Percentiles rank a stretch among this genome's conserved stretches.
phyloP scores from a whole-genome alignment of 2,329 filamentous ascomycete species.

The Microdochium bolleyi region DNA sequence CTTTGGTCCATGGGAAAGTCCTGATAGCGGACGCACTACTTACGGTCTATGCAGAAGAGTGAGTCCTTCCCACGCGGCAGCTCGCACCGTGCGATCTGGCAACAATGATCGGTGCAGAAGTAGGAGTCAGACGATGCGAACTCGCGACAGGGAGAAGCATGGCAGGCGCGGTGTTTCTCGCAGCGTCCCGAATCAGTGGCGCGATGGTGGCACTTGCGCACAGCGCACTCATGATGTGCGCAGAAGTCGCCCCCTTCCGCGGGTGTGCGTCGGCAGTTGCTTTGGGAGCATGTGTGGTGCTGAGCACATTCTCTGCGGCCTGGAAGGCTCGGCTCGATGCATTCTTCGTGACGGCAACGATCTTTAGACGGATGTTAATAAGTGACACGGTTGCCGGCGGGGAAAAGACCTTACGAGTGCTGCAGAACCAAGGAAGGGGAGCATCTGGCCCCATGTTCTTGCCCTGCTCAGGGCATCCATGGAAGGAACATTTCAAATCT shows the following conservation, averaged over 20 bases:
- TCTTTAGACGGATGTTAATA: not conserved
- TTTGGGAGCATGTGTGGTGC: not conserved
- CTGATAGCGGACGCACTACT: not conserved
- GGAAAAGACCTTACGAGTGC: not conserved
- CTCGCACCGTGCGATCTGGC: not conserved
- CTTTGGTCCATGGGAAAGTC: not conserved
- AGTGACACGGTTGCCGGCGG: not conserved
- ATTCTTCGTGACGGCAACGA: not conserved
- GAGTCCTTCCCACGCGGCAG: not conserved
- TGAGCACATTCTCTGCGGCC: not conserved
- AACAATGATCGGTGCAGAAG: not conserved
- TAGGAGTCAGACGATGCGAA: not conserved
- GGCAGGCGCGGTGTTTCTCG: not conserved
- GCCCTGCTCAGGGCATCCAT: not conserved
- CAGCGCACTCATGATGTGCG: not conserved
- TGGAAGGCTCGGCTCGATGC: not conserved
- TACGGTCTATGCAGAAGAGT: not conserved
- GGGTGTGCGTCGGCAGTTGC: not conserved
- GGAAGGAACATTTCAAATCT: not conserved
- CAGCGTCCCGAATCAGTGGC: not conserved
- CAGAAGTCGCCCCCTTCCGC: not conserved
- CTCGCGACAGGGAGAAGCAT: not conserved
- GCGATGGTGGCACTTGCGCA: not conserved
- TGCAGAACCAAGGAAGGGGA: not conserved
- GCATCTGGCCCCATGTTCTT: not conserved